Evolutionary conservation across 2,329 filamentous ascomycete species (phyloP), one percentile per base, ranked within the genome.

Genomic region (Phialophora expanda): DNA sequence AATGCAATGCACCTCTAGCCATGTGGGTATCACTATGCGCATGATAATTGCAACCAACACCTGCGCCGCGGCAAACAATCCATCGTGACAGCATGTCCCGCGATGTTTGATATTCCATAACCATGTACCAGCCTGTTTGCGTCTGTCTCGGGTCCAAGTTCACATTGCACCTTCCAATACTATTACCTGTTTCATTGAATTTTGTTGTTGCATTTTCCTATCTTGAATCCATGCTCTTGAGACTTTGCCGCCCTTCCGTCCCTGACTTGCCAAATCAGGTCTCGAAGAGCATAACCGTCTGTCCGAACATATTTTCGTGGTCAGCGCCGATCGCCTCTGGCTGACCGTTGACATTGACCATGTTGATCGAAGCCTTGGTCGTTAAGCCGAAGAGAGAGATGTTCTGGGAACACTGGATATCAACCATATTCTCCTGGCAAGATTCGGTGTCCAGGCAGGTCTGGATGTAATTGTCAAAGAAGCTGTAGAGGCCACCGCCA

Each of bases 381-480:
- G 84, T 90, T 62, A 93, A 78, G 7, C 86, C 90, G 69, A 86
- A 91, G 44, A 93, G 76, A 70, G 87, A 81, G 46, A 92, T 82
- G 22, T 77, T 76, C 59, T 82, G 73, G 0, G 81, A 90, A 74
- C 85, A 85, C 77, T 92, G 88, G 41, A 94, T 80, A 71, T 86
- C 87, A 55, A 93, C 84, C 80, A 95, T 93, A 78, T 92, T 89
- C 65, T 88, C 83, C 78, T 94, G 91, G 81, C 91, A 95, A 70
- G 85, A 86, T 75, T 90, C 85, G 9, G 83, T 83, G 44, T 78
- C 77, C 17, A 93, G 84, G 73, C 91, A 95, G 20, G 83, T 82
- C 78, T 93, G 89, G 44, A 79, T 81, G 78, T 94, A 94, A 82
- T 93, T 92, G 77, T 94, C 86, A 74, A 92, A 94, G 85, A 94